Conservation (phyloP, 805 yeast genomes). For the Zygotorulaspora chibaensis region DNA sequence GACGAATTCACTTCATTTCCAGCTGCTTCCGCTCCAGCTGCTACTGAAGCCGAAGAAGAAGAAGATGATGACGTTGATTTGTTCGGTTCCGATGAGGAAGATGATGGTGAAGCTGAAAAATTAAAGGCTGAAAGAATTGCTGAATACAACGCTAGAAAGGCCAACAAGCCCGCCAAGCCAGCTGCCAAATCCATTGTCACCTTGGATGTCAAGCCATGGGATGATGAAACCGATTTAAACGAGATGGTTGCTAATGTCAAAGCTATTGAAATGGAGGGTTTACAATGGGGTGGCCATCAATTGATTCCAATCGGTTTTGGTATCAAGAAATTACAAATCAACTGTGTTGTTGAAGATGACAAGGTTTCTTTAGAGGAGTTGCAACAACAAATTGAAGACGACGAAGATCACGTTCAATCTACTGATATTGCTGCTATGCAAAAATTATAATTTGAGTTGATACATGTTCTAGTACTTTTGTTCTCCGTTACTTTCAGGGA, state of each 20-base stretch:
- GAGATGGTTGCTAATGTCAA: constrained; percentile 83
- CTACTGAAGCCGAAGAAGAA: constrained; percentile 56
- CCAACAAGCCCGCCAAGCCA: constrained; percentile 94
- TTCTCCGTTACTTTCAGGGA: constrained; percentile 4
- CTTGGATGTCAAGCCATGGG: constrained; percentile 99
- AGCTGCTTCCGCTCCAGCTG: constrained; percentile 57
- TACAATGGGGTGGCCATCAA: constrained; percentile 96
- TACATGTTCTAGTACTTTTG: constrained; percentile 2
- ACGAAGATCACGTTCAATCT: constrained; percentile 99
- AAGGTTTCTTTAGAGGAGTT: constrained; percentile 91
- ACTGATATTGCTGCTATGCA: constrained; percentile 98
- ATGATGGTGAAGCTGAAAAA: constrained; percentile 95
- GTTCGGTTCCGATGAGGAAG: constrained; percentile 93
- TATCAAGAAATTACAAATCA: constrained; percentile 98
- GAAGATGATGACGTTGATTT: constrained; percentile 94
- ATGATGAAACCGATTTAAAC: constrained; percentile 96
- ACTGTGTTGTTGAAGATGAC: constrained; percentile 96
- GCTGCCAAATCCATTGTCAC: constrained; percentile 98
- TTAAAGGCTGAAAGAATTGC: constrained; percentile 97
- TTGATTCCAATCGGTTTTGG: constrained; percentile 98
- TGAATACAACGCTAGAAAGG: constrained; percentile 96
- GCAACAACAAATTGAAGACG: constrained; percentile 70
- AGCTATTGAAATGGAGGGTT: constrained; percentile 84
- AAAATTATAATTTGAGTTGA: constrained; percentile 60
- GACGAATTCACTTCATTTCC: constrained; percentile 80